Percentiles rank a stretch among this genome's conserved stretches.
Evolutionary conservation across 441 rosid species (phyloP).

Genomic region (Gossypium davidsonii): DNA sequence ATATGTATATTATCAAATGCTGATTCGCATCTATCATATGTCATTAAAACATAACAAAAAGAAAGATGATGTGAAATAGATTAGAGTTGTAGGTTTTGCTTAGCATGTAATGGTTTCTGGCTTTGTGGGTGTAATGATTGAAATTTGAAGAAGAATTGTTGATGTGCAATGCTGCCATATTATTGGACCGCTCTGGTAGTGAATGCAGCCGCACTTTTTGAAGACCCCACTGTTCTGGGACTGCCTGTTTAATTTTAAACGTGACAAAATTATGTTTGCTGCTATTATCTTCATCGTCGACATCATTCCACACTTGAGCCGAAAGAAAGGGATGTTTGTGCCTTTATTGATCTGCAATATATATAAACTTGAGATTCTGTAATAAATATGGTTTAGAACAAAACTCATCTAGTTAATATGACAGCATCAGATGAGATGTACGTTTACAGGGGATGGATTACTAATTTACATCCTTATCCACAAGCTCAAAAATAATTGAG

Average conservation of each 20-base stretch:
- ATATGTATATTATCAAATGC: too few relatives aligned
- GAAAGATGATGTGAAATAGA: constrained; percentile 4
- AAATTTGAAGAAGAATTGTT: too few relatives aligned
- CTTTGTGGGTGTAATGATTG: constrained; percentile 19
- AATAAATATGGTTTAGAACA: neutral
- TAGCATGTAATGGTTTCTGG: constrained; percentile 18
- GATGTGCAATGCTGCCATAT: constrained; percentile 12
- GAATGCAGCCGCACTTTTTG: too few relatives aligned
- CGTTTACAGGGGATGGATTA: too few relatives aligned
- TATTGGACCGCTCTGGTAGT: constrained; percentile 16
- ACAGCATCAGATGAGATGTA: neutral
- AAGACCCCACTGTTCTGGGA: neutral
- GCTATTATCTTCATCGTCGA: constrained; percentile 19
- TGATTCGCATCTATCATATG: too few relatives aligned
- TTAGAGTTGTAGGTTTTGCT: constrained; percentile 20
- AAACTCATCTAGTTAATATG: constrained; percentile 3
- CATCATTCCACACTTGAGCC: constrained; percentile 39
- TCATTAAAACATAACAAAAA: neutral
- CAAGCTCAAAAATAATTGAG: constrained; percentile 25
- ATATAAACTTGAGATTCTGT: neutral
- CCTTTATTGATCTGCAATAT: constrained; percentile 26
- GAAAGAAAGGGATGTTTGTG: constrained; percentile 42
- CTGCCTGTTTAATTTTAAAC: constrained; percentile 16
- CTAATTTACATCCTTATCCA: constrained; percentile 31
- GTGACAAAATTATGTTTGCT: constrained; percentile 16